These are phyloP conservation scores for Microcyclosporella mali DNA, from an alignment of 2,329 filamentous ascomycete species.

Conservation along the genomic window DNA sequence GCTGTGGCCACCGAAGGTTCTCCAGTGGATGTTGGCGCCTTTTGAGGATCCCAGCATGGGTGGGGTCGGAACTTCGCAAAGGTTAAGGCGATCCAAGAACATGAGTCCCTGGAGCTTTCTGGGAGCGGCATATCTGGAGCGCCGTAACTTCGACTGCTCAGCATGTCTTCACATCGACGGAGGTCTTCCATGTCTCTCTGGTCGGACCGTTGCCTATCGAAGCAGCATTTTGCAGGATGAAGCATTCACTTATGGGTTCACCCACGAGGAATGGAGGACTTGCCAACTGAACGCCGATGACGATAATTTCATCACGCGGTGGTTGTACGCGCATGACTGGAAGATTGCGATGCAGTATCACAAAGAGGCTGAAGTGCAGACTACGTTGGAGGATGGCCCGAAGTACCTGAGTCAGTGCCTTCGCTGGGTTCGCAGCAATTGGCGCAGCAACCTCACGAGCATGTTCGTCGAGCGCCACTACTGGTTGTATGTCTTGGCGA, in stretches of 20 bases:
- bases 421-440: conserved; percentile 94
- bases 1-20: conserved; percentile 77
- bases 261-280: conserved; percentile 79
- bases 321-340: conserved; percentile 87
- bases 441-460: conserved; percentile 93
- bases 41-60: conserved; percentile 81
- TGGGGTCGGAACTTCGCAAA: conserved; percentile 86
- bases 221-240: conserved; percentile 80
- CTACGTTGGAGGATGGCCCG: conserved; percentile 79
- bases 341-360: conserved; percentile 96
- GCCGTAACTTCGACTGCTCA: conserved; percentile 93
- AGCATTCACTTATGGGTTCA: conserved; percentile 81
- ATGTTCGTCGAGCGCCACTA: conserved; percentile 77
- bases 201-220: conserved; percentile 85
- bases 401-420: conserved; percentile 92
- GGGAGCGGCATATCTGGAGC: conserved; percentile 83
- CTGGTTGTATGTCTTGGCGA: conserved; percentile 64
- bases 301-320: conserved; percentile 96
- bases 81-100: conserved; percentile 64
- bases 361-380: conserved; percentile 82
- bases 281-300: conserved; percentile 94
- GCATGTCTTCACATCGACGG: conserved; percentile 93
- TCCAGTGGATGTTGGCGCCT: conserved; percentile 87
- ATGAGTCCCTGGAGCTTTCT: conserved; percentile 77
- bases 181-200: conserved; percentile 93